phyloP scores from a whole-genome alignment of 495 filamentous ascomycete species.

The Geopyxis carbonaria region DNA sequence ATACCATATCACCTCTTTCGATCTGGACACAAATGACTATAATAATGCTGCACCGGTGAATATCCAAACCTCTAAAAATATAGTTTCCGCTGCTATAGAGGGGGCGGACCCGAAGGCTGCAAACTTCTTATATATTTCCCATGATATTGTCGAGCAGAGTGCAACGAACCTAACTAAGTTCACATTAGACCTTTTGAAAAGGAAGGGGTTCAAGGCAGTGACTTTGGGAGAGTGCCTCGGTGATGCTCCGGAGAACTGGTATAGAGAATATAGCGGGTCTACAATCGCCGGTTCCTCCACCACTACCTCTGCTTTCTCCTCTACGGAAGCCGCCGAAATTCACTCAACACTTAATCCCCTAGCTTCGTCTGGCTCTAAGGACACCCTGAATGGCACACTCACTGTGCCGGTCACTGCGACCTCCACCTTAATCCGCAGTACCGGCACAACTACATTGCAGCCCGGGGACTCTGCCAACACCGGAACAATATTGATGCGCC shows the following conservation, averaged over 20 bases:
- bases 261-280: too few relatives aligned
- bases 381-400: too few relatives aligned
- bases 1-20: constrained; percentile 53
- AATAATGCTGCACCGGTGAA: constrained; percentile 34
- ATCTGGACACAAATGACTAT: constrained; percentile 53
- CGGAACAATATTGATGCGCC: too few relatives aligned
- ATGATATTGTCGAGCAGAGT: constrained; percentile 53
- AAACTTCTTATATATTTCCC: constrained; percentile 31
- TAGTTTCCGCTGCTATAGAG: constrained; percentile 23
- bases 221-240: constrained; percentile 61
- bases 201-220: constrained; percentile 45
- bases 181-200: constrained; percentile 36
- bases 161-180: constrained; percentile 48
- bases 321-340: too few relatives aligned
- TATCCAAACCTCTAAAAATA: constrained; percentile 47
- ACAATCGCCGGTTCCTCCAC: too few relatives aligned
- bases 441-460: too few relatives aligned
- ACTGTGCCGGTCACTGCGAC: too few relatives aligned
- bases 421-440: too few relatives aligned
- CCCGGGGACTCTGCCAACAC: too few relatives aligned
- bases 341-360: too few relatives aligned
- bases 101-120: constrained; percentile 9
- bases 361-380: too few relatives aligned
- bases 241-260: constrained; percentile 57
- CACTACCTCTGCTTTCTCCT: too few relatives aligned